Evolutionary conservation across 176 grass and related monocot species (phyloP).

Genomic region (Rhynchospora tenuis): DNA sequence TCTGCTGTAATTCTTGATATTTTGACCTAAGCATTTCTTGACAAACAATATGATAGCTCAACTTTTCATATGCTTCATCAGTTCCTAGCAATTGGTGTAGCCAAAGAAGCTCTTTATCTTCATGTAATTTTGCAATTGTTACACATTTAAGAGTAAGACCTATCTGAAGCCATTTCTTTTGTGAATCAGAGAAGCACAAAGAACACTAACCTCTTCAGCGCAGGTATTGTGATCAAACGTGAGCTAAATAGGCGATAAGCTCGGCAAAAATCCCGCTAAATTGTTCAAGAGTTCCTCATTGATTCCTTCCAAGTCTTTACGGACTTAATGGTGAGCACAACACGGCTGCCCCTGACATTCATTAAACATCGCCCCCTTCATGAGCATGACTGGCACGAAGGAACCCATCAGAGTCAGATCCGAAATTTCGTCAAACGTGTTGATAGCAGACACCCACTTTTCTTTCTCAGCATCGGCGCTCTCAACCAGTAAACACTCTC

Average conservation of each 20-base stretch:
- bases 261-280: slow-evolving; percentile 34
- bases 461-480: slow-evolving; percentile 68
- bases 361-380: slow-evolving; percentile 85
- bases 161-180: no score
- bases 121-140: no score
- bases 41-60: no score
- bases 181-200: background rate
- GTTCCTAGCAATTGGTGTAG: no score
- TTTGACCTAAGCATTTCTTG: no score
- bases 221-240: slow-evolving; percentile 92
- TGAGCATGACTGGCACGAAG: slow-evolving; percentile 84
- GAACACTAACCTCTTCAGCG: slow-evolving; percentile 40
- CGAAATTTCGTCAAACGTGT: slow-evolving; percentile 47
- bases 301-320: slow-evolving; percentile 48
- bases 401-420: slow-evolving; percentile 84
- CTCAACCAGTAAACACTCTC: slow-evolving; percentile 49
- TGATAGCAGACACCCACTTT: slow-evolving; percentile 85
- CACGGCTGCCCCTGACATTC: slow-evolving; percentile 87
- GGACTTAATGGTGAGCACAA: slow-evolving; percentile 57
- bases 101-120: no score
- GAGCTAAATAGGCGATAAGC: slow-evolving; percentile 62
- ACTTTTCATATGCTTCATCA: no score
- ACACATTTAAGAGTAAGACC: no score
- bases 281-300: slow-evolving; percentile 44
- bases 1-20: no score